Conservation (phyloP, 805 yeast genomes). For the Lachancea thermotolerans region DNA sequence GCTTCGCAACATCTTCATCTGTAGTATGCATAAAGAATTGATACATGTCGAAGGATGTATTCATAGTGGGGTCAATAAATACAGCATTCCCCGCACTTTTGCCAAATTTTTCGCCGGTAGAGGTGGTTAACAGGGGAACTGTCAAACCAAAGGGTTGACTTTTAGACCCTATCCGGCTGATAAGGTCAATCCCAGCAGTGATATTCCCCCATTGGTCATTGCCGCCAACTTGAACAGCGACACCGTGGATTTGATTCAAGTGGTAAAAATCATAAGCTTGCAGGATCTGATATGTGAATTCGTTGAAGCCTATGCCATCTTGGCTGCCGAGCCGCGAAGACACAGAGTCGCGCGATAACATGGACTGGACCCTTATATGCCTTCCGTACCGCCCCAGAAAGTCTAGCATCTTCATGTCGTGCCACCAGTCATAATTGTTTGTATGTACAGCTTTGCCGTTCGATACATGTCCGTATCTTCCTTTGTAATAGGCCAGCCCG, state of each 20-base stretch:
- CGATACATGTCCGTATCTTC: slow-evolving; percentile 25
- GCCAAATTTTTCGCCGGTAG: slow-evolving; percentile 90
- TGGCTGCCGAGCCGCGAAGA: slow-evolving; percentile 62
- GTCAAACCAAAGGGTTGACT: slow-evolving; percentile 61
- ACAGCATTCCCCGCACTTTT: slow-evolving; percentile 96
- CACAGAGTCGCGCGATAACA: slow-evolving; percentile 86
- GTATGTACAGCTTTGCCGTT: slow-evolving; percentile 39
- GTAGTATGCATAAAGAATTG: slow-evolving; percentile 78
- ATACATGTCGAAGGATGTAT: slow-evolving; percentile 74
- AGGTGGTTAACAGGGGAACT: slow-evolving; percentile 81
- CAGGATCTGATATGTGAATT: slow-evolving; percentile 84
- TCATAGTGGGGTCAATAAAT: slow-evolving; percentile 68
- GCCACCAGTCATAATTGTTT: slow-evolving; percentile 87
- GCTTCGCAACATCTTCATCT: slow-evolving; percentile 65
- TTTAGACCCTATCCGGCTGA: slow-evolving; percentile 45
- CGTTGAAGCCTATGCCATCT: slow-evolving; percentile 85
- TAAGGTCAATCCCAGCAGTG: slow-evolving; percentile 89
- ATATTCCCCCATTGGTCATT: slow-evolving; percentile 98
- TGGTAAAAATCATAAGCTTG: slow-evolving; percentile 95
- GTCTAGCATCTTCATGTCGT: slow-evolving; percentile 62
- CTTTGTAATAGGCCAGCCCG: slow-evolving; percentile 56
- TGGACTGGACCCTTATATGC: slow-evolving; percentile 72
- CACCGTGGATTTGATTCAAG: slow-evolving; percentile 50
- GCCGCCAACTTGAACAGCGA: slow-evolving; percentile 84
- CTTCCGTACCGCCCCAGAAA: slow-evolving; percentile 74